Evolutionary conservation across 306 rosid genomes (phyloP).

Genomic region (Dalbergia cochinchinensis): DNA sequence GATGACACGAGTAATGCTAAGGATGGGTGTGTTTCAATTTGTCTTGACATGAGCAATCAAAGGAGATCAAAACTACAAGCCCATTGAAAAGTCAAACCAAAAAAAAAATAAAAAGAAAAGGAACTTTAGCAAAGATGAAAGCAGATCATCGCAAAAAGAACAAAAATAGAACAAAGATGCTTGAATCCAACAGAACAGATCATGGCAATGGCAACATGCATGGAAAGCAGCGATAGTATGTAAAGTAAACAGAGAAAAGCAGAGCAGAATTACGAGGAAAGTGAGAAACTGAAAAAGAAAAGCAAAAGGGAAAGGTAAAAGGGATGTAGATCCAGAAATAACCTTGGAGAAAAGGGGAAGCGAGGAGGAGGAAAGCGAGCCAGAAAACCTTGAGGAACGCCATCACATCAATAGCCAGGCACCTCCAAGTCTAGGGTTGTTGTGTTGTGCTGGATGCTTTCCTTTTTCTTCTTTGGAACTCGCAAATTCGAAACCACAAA

Average conservation of each 20-base stretch:
- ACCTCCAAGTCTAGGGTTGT: slow-evolving; percentile 24
- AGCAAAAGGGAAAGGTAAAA: slow-evolving; percentile 48
- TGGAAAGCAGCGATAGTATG: neutral
- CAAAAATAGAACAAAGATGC: neutral
- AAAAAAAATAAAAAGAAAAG: neutral
- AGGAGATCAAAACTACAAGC: neutral
- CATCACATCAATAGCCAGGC: slow-evolving; percentile 6
- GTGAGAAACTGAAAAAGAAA: neutral
- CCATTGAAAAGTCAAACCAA: neutral
- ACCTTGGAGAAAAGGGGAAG: slow-evolving; percentile 85
- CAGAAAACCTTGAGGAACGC: slow-evolving; percentile 65
- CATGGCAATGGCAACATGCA: slow-evolving; percentile 48
- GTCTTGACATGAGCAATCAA: neutral
- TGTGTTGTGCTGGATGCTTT: too few species aligned
- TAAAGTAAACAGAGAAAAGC: too few species aligned
- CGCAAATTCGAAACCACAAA: too few species aligned
- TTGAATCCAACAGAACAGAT: slow-evolving; percentile 34
- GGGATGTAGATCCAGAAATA: slow-evolving; percentile 65
- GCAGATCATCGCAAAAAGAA: slow-evolving; percentile 2
- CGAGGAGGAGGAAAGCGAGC: slow-evolving; percentile 73
- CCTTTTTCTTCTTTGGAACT: neutral
- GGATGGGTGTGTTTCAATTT: too few species aligned
- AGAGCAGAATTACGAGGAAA: neutral
- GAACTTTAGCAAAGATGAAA: neutral
- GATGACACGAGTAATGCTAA: neutral